Conservation (phyloP, 2,329 filamentous ascomycete species). For the Fusarium sp. region DNA sequence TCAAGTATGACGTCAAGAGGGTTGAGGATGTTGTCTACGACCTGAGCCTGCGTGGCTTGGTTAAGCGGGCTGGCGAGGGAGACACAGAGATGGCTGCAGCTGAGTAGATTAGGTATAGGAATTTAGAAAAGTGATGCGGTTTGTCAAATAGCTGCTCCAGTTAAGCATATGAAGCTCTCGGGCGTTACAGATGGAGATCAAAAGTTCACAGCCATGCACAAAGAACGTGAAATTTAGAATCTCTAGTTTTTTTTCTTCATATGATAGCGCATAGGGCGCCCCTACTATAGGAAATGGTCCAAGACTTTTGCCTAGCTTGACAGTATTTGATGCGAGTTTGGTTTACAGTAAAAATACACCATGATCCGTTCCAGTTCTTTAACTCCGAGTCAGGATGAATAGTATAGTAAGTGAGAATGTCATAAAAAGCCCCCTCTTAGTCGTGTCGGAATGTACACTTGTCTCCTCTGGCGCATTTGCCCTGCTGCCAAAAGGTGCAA, state of each 20-base stretch:
- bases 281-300: conserved; percentile 12
- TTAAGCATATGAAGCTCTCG: background rate
- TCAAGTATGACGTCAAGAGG: conserved; percentile 98
- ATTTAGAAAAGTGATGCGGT: conserved; percentile 1
- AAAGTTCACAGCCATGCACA: background rate
- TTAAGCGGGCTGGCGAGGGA: conserved; percentile 62
- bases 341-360: conserved; percentile 44
- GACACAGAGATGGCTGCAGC: conserved; percentile 55
- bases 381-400: conserved; percentile 23
- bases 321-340: conserved; percentile 27
- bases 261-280: conserved; percentile 9
- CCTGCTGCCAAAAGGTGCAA: conserved; percentile 76
- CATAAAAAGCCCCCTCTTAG: conserved; percentile 31
- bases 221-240: conserved; percentile 12
- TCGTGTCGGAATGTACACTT: conserved; percentile 81
- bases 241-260: conserved; percentile 17
- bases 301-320: conserved; percentile 3
- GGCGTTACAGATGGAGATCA: background rate
- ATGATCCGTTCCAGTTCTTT: conserved; percentile 9
- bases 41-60: conserved; percentile 83
- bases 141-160: background rate
- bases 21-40: conserved; percentile 99
- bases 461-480: conserved; percentile 77
- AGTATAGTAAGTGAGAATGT: conserved; percentile 13
- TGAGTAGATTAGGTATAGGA: conserved; percentile 34